These are phyloP conservation scores for Evernia prunastri DNA, from an alignment of 495 filamentous ascomycete species.

Conservation along the genomic window DNA sequence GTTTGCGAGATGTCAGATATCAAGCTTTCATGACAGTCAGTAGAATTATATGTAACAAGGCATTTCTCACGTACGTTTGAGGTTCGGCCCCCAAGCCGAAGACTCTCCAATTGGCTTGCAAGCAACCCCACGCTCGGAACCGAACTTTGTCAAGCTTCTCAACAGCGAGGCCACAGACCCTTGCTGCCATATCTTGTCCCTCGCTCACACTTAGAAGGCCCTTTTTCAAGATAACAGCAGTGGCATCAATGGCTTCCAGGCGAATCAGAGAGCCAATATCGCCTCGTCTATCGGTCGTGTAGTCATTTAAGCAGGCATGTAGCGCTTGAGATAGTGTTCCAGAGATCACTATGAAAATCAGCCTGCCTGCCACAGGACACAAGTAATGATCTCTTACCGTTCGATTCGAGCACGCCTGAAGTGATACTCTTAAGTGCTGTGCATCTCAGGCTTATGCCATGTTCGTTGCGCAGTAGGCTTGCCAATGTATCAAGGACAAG, in stretches of 20 bases:
- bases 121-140: slow-evolving; percentile 52
- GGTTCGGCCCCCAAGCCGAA: slow-evolving; percentile 7
- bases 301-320: slow-evolving; percentile 66
- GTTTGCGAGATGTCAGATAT: slow-evolving; percentile 18
- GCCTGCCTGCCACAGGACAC: not conserved
- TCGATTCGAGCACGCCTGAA: slow-evolving; percentile 4
- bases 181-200: slow-evolving; percentile 33
- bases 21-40: slow-evolving; percentile 1
- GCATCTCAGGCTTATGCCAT: slow-evolving; percentile 13
- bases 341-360: slow-evolving; percentile 14
- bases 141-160: slow-evolving; percentile 90
- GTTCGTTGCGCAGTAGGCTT: not conserved
- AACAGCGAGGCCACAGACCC: slow-evolving; percentile 61
- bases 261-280: slow-evolving; percentile 83
- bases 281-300: slow-evolving; percentile 76
- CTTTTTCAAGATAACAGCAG: slow-evolving; percentile 34
- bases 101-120: slow-evolving; percentile 39
- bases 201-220: slow-evolving; percentile 10
- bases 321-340: slow-evolving; percentile 36
- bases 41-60: not conserved
- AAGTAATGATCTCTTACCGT: not conserved
- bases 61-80: slow-evolving; percentile 12
- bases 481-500: slow-evolving; percentile 8
- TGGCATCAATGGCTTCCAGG: slow-evolving; percentile 65
- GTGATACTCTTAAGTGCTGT: slow-evolving; percentile 8